phyloP scores from a whole-genome alignment of 805 yeast genomes.

The Saccharomycopsis sp. region DNA sequence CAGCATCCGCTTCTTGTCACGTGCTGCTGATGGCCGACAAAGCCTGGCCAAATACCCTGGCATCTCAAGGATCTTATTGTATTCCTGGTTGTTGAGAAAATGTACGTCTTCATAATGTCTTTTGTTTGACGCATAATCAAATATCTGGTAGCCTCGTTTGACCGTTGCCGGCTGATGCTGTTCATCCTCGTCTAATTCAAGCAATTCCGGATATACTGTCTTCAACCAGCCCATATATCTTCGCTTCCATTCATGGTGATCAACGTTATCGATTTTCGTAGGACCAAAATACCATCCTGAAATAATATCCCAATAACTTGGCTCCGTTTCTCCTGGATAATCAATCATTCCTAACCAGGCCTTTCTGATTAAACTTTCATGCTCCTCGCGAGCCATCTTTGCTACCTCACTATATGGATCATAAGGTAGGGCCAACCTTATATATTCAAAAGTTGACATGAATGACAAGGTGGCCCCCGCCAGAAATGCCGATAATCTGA shows the following conservation, averaged over 20 bases:
- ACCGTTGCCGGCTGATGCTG: no score
- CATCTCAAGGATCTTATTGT: background rate
- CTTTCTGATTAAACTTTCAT: background rate
- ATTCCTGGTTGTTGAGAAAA: background rate
- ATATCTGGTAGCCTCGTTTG: background rate
- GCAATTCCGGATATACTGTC: background rate
- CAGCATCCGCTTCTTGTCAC: background rate
- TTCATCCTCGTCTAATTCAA: background rate
- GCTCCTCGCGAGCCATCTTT: background rate
- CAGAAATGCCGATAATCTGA: background rate
- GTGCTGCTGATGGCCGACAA: background rate
- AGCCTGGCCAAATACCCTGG: background rate
- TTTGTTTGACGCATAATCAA: background rate
- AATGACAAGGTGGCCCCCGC: constrained; percentile 3
- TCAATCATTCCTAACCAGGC: background rate
- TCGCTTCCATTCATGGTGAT: background rate
- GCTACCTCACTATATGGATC: constrained; percentile 19
- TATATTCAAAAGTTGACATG: constrained; percentile 5
- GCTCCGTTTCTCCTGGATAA: background rate
- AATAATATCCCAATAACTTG: background rate
- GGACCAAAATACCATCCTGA: background rate
- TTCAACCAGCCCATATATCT: background rate
- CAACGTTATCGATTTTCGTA: background rate
- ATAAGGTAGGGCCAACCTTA: constrained; percentile 10
- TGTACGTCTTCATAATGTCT: background rate